Evolutionary conservation across 805 yeast species (phyloP).

Genomic region (Candida vartiovaarae): DNA sequence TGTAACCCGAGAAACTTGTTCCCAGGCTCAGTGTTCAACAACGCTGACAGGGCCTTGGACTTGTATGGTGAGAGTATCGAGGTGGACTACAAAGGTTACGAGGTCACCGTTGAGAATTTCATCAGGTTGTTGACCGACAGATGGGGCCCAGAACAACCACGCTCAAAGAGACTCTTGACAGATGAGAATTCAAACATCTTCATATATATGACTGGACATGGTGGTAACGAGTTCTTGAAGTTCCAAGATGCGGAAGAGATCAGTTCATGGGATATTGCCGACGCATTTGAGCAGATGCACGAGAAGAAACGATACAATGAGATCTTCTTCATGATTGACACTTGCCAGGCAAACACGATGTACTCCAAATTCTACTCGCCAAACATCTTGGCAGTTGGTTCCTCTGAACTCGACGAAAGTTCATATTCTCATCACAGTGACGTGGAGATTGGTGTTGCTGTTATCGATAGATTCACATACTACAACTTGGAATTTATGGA

Average conservation of each 20-base stretch:
- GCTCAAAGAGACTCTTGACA: constrained; percentile 82
- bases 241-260: constrained; percentile 99
- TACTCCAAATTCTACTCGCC: constrained; percentile 89
- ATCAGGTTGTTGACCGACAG: constrained; percentile 89
- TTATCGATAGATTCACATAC: constrained; percentile 93
- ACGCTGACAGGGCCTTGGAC: constrained; percentile 86
- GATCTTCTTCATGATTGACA: constrained; percentile 94
- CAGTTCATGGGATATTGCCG: constrained; percentile 91
- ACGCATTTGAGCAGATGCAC: constrained; percentile 95
- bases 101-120: constrained; percentile 95
- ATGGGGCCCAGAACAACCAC: constrained; percentile 92
- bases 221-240: constrained; percentile 94
- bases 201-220: constrained; percentile 96
- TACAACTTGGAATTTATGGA: constrained; percentile 86
- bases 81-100: constrained; percentile 96
- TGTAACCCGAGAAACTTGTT: constrained; percentile 94
- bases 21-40: constrained; percentile 94
- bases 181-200: constrained; percentile 93
- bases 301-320: constrained; percentile 94
- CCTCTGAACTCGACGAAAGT: constrained; percentile 79
- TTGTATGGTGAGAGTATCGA: constrained; percentile 91
- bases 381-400: constrained; percentile 86
- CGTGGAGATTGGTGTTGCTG: constrained; percentile 94
- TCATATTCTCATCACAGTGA: constrained; percentile 96
- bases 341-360: constrained; percentile 99